Base-by-base conservation (phyloP, 768 basidiomycete genomes). In the Leucocoprinus leucothites region DNA sequence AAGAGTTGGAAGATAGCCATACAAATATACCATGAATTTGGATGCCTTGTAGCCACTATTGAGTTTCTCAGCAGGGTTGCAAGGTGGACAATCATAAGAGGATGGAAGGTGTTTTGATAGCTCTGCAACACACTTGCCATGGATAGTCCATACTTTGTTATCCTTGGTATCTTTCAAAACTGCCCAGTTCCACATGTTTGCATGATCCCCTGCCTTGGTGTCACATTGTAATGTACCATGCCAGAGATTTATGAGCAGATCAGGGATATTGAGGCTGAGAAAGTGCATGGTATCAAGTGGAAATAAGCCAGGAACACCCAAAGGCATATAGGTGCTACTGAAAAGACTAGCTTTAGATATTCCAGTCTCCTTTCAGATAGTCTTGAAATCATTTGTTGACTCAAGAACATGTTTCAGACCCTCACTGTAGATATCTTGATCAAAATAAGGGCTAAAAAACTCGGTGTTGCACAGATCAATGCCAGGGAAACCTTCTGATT, bases 221-320 rank as follows among this genome's bases (percentile, higher is more conserved):
- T 74, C 74, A 16, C 58, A 64, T 3, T 63, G 53, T 8, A 71
- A 45, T 11, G 58, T 65, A 51, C 65, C 67, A 59, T 69, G 61
- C 77, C 73, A 61, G 57, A 74, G 35, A 19, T 48, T 8, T 47
- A 79, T 2, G 42, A 78, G 44, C 1, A 79, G 64, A 19, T 78
- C 74, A 3, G 70, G 67, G 48, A 79, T 65, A 22, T 68, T 69
- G 48, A 74, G 57, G 5, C 54, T 55, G 1, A 63, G 24, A 0
- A 74, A 61, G 57, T 79, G 74, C 77, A 80, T 81, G 0, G 69
- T 19, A 56, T 81, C 76, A 0, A 68, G 63, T 0, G 63, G 56
- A 59, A 78, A 79, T 26, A 65, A 67, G 0, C 44, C 25, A 0
- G 76, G 76, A 5, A 77, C 49, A 0, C 63, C 61, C 5, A 77